Evolutionary conservation across 176 grass and related monocot species (phyloP), one percentile per base, ranked within the genome.

Genomic region (Phoenix roebelenii): DNA sequence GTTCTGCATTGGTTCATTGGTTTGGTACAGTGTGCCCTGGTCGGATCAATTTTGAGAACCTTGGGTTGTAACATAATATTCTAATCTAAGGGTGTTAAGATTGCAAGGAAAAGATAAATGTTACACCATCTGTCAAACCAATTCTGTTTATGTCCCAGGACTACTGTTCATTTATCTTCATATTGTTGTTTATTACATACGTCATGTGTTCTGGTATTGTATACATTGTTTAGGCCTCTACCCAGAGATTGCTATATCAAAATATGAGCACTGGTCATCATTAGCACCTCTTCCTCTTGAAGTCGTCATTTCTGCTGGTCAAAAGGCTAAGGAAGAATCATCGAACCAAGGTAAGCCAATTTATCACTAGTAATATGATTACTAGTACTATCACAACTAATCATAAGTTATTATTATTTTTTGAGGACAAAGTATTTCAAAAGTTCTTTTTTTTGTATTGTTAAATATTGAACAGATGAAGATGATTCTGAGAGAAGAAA

Each of bases 241-340:
- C 83, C 94, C 94, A 0, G 94, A 98, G 72, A 92, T 98, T 65
- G 88, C 94, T 55, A 81, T 85, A 57, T 80, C 84, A 69, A 98
- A 98, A 76, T 60, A 98, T 76, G 94, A 98, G 28, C 82, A 98
- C 57, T 98, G 94, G 94, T 98, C 94, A 78, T 89, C 94, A 49
- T 80, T 98, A 60, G 94, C 94, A 50, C 94, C 94, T 74, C 88
- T 93, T 83, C 85, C 94, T 73, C 84, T 92, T 0, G 94, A 93
- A 69, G 79, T 98, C 59, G 94, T 98, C 66, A 81, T 92, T 61
- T 98, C 94, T 52, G 88, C 94, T 73, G 88, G 94, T 75, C 94
- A 98, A 81, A 92, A 92, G 79, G 85, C 82, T 54, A 98, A 92
- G 77, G 94, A 98, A 7, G 82, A 98, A 75, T 82, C 74, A 66